A percentile compares a stretch with the other conserved stretches of the same genome.
These are phyloP conservation scores for Brassica incana DNA, from an alignment of 345 rosid species.

Conservation along the genomic window DNA sequence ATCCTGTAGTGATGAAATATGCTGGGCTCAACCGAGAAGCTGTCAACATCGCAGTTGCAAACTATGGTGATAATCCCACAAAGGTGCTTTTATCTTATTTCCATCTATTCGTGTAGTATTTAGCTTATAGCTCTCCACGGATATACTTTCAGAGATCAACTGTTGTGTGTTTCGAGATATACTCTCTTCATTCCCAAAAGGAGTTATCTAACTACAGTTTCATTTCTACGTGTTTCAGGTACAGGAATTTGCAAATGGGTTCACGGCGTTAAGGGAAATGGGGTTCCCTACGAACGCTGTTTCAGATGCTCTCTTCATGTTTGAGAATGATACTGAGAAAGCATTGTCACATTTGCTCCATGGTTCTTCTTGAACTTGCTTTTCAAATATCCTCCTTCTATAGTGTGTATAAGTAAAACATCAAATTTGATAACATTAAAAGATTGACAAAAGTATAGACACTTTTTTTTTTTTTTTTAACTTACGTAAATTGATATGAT, in stretches of 20 bases:
- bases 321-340: conserved; percentile 71
- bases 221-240: conserved; percentile 43
- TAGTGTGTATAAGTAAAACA: conserved; percentile 12
- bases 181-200: neutral
- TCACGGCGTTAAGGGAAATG: conserved; percentile 63
- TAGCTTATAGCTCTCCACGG: conserved; percentile 3
- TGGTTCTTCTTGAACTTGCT: conserved; percentile 41
- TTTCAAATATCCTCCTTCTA: neutral
- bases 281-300: conserved; percentile 71
- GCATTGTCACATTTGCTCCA: conserved; percentile 71
- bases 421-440: neutral
- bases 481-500: neutral
- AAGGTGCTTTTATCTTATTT: conserved; percentile 48
- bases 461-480: conserved; percentile 2
- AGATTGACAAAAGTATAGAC: conserved; percentile 2
- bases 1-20: conserved; percentile 70
- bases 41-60: conserved; percentile 67
- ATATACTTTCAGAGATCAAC: neutral
- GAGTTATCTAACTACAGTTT: neutral
- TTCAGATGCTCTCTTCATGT: conserved; percentile 64
- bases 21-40: conserved; percentile 71
- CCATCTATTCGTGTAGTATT: neutral
- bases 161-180: too few relatives aligned
- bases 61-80: conserved; percentile 82
- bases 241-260: conserved; percentile 65